Percentiles rank a stretch among this genome's conserved stretches.
phyloP scores from a whole-genome alignment of 176 grass and related monocot species.

The Oryza glumipatula region DNA sequence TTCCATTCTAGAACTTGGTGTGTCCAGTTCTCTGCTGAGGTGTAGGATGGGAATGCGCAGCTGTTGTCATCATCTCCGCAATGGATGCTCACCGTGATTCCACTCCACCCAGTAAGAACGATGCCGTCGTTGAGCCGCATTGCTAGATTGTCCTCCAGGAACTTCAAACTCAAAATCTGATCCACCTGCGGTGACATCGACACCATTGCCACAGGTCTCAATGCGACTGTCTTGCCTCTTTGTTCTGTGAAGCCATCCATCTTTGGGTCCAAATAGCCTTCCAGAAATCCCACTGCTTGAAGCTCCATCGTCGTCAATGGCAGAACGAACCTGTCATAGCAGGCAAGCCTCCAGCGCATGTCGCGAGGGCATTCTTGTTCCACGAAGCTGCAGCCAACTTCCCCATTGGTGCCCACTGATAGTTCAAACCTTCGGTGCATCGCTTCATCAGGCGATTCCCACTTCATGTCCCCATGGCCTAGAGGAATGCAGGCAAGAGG shows the following conservation, averaged over 20 bases:
- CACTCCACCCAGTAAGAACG: conserved; percentile 1
- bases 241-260: background rate
- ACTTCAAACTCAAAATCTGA: background rate
- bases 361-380: background rate
- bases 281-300: conserved; percentile 3
- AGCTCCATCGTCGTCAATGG: background rate
- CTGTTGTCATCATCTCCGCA: background rate
- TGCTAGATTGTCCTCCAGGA: background rate
- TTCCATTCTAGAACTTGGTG: background rate
- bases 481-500: background rate
- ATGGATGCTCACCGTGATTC: background rate
- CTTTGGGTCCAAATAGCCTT: background rate
- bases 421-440: conserved; percentile 1
- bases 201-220: background rate
- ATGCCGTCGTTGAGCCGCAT: background rate
- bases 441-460: background rate
- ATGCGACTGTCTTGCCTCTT: background rate
- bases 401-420: background rate
- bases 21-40: background rate
- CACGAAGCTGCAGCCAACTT: background rate
- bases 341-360: conserved; percentile 12
- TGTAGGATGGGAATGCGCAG: background rate
- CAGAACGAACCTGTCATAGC: background rate
- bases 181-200: background rate
- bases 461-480: background rate